Conservation (phyloP, 1,139 yeast genomes). For the Yamadazyma membranifaciens region DNA sequence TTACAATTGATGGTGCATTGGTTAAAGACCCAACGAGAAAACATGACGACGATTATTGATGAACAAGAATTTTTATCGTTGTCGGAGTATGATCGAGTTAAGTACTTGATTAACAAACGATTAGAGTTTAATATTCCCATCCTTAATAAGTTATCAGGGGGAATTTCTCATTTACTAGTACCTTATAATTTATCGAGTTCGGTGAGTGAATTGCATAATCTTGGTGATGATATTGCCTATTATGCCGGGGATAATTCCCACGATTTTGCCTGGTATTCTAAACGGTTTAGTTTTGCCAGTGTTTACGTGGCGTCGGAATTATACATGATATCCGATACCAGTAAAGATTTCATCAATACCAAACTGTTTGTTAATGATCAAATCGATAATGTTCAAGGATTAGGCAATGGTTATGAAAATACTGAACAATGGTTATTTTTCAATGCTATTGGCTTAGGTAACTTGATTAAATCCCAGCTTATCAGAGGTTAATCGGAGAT, state of each 20-base stretch:
- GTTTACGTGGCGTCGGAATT: conserved; percentile 74
- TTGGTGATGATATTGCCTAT: conserved; percentile 75
- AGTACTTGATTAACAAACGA: conserved; percentile 56
- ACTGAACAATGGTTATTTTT: conserved; percentile 76
- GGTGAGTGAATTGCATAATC: conserved; percentile 64
- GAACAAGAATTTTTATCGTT: conserved; percentile 25
- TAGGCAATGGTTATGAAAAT: conserved; percentile 61
- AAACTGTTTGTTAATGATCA: conserved; percentile 62
- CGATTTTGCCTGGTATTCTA: conserved; percentile 93
- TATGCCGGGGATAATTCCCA: conserved; percentile 80
- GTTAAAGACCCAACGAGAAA: conserved; percentile 38
- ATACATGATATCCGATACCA: conserved; percentile 77
- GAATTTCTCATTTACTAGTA: conserved; percentile 52
- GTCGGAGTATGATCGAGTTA: conserved; percentile 60
- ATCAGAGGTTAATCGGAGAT: conserved; percentile 54
- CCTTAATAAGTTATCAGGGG: conserved; percentile 41
- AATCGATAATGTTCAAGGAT: conserved; percentile 49
- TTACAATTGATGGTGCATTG: conserved; percentile 48
- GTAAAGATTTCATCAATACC: conserved; percentile 55
- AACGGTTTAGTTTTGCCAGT: conserved; percentile 66
- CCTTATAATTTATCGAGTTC: conserved; percentile 54
- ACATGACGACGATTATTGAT: conserved; percentile 29
- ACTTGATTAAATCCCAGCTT: conserved; percentile 68
- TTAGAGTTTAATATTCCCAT: conserved; percentile 61
- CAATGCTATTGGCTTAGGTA: conserved; percentile 63